Evolutionary conservation across 2,329 filamentous ascomycete genomes (phyloP), one percentile per base, ranked within the genome.

Genomic region (Aspergillus hiratsukae): DNA sequence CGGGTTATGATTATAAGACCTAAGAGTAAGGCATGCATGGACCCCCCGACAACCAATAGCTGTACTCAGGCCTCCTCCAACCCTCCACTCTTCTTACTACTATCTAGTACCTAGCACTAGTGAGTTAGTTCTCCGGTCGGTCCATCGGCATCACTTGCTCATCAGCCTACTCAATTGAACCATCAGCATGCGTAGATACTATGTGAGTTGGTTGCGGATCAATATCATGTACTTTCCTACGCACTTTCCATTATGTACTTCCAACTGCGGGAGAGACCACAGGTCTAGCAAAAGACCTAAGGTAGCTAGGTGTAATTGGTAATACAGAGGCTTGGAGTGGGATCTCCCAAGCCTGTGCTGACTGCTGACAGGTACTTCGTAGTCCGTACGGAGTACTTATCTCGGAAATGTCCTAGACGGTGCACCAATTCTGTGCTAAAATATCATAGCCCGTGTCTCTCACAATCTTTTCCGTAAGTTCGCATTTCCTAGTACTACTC

Each of bases 111-210:
- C 31, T 35, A 54, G 28, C 48, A 49, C 46, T 29, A 28, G 27
- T 48, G 49, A 29, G 41, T 56, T 54, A 28, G 53, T 52, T 51
- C 49, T 51, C 19, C 11, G 19, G 21, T 63, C 56, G 57, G 60
- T 55, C 61, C 53, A 57, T 65, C 60, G 55, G 58, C 59, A 56
- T 61, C 41, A 57, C 46, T 59, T 57, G 54, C 61, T 51, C 53
- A 51, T 60, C 49, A 52, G 54, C 37, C 25, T 51, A 54, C 37
- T 31, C 35, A 31, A 45, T 46, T 56, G 31, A 52, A 41, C 50
- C 49, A 56, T 43, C 40, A 35, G 14, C 17, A 41, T 52, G 41
- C 28, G 51, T 35, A 46, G 46, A 55, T 45, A 25, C 27, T 27
- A 25, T 46, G 23, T 17, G 23, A 46, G 9, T 7, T 1, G 31